Percentiles rank a stretch among this genome's conserved stretches.
phyloP scores from a whole-genome alignment of 2,329 filamentous ascomycete species.

The Penicillium sp. region DNA sequence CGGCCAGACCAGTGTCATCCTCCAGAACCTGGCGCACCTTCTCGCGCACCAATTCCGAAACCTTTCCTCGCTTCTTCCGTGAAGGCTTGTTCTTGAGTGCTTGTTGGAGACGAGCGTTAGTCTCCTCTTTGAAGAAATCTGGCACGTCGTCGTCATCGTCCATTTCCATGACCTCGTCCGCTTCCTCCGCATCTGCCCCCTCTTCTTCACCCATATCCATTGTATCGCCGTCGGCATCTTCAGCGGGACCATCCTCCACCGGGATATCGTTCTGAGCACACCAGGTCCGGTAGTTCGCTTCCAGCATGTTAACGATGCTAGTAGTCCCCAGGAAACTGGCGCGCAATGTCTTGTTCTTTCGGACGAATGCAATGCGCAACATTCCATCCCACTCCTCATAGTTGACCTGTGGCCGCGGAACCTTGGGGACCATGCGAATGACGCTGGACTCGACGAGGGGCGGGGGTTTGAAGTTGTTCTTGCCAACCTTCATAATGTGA shows the following conservation, averaged over 20 bases:
- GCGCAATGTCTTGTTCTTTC: constrained; percentile 88
- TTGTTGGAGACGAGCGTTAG: constrained; percentile 37
- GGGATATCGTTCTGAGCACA: constrained; percentile 82
- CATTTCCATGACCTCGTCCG: constrained; percentile 54
- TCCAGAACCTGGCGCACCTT: constrained; percentile 87
- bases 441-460: constrained; percentile 91
- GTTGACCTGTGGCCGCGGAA: constrained; percentile 79
- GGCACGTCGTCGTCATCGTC: constrained; percentile 68
- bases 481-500: constrained; percentile 86
- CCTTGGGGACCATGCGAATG: constrained; percentile 85
- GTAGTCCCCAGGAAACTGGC: constrained; percentile 78
- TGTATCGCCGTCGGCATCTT: constrained; percentile 33
- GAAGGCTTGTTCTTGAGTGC: constrained; percentile 53
- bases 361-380: constrained; percentile 75
- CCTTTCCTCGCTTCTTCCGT: constrained; percentile 73
- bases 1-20: constrained; percentile 74
- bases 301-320: constrained; percentile 78
- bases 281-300: constrained; percentile 86
- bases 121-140: constrained; percentile 74
- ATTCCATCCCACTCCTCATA: constrained; percentile 97
- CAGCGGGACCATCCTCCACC: constrained; percentile 65
- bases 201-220: constrained; percentile 38
- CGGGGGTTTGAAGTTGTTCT: constrained; percentile 94
- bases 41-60: constrained; percentile 76
- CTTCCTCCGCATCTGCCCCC: constrained; percentile 45